Base-by-base conservation (phyloP, 2,329 filamentous ascomycete species). In the Stagonosporopsis cucurbitacearum region DNA sequence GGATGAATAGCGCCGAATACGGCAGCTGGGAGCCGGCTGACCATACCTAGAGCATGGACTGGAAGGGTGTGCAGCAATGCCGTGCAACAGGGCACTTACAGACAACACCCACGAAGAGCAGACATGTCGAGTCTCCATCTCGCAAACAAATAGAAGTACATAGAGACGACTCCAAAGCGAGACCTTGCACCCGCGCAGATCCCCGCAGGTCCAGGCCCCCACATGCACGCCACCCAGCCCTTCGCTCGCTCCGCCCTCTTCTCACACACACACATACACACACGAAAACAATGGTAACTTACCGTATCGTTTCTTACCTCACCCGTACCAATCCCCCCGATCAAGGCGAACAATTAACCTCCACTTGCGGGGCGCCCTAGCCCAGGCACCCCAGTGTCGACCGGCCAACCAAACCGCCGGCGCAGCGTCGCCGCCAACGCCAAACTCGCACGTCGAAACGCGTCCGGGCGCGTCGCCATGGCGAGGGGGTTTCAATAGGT, bases 361-460 rank as follows among this genome's bases (percentile, higher is more conserved):
- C 30, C 30, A 32, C 30, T 32, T 32, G 13, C 22, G 36, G n/a
- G n/a, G 4, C 19, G 7, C 30, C n/a, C 6, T 40, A 48, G 39
- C 23, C 15, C 43, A 49, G 39, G 45, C 26, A 49, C 51, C 42
- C 36, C 23, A 41, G 25, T 32, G 25, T 19, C 23, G 41, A 15
- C 28, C 36, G 26, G 53, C 46, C 46, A 50, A 56, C 47, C 23
- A 22, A 12, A 28, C 25, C n/a, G n/a, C 12, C 17, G 28, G 28
- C 28, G 46, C 40, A 45, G 26, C n/a, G 23, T 25, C 25, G 12
- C 36, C 22, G 35, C 33, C 19, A 42, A 55, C 53, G 53, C 53
- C 53, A 56, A 56, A 56, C 35, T 50, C 36, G 53, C 53, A 50
- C 53, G 53, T 50, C 53, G 53, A 56, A 56, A 56, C 53, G 51